Evolutionary conservation across 306 rosid genomes (phyloP).

Genomic region (Abrus pulchellus): DNA sequence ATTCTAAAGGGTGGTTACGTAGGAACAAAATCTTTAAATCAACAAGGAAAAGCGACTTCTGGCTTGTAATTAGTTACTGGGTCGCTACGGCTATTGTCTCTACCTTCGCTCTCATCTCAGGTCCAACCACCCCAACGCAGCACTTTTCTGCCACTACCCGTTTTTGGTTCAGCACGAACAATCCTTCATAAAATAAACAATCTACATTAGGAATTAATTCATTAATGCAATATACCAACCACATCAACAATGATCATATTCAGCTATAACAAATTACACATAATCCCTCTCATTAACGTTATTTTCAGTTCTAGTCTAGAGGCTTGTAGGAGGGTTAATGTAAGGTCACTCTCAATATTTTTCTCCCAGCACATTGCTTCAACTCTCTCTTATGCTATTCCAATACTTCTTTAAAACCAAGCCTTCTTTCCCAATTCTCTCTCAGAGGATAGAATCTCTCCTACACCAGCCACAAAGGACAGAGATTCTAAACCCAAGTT

Average conservation of each 20-base stretch:
- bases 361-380: conserved; percentile 55
- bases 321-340: conserved; percentile 54
- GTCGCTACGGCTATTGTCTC: conserved; percentile 62
- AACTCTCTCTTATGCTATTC: conserved; percentile 51
- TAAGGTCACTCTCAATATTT: conserved; percentile 59
- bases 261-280: conserved; percentile 33
- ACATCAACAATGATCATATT: conserved; percentile 37
- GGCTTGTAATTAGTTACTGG: conserved; percentile 82
- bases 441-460: conserved; percentile 53
- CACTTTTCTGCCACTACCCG: conserved; percentile 17
- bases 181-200: conserved; percentile 33
- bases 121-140: conserved; percentile 57
- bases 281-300: conserved; percentile 29
- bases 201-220: conserved; percentile 18
- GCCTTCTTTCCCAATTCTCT: conserved; percentile 48
- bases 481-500: conserved; percentile 35
- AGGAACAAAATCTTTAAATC: conserved; percentile 62
- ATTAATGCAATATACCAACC: conserved; percentile 36
- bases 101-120: conserved; percentile 50
- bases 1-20: conserved; percentile 65
- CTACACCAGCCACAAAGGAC: conserved; percentile 16
- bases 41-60: conserved; percentile 86
- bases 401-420: conserved; percentile 67
- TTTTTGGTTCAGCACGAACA: conserved; percentile 32
- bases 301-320: conserved; percentile 50